Base-by-base conservation (phyloP, 1,139 yeast species). In the Citeromyces hawaiiensis region DNA sequence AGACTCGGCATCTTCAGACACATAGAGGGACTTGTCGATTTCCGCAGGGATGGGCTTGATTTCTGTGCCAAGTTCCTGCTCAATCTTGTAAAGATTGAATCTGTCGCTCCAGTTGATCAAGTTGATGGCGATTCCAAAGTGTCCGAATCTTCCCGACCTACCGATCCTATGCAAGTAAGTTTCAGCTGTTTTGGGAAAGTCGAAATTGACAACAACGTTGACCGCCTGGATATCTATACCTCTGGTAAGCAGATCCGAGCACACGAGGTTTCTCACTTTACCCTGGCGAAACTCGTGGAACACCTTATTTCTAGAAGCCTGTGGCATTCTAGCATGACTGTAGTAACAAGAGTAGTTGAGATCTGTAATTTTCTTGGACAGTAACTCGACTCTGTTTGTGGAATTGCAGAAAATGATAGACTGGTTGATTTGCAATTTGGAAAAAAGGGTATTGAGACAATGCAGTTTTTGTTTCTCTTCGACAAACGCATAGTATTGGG, bases 221-320 rank as follows among this genome's bases (percentile, higher is more conserved):
- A 91, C 99, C 10, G 97, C 97, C 63, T 93, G 98, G 52, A 91
- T 91, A 70, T 91, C 99, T 53, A 91, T 91, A 76, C 98, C 98
- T 72, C 98, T 85, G 32, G 98, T 91, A 51, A 93, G 73, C 49
- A 91, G 71, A 66, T 93, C 98, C 1, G 97, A 85, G 64, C 98
- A 91, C 33, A 91, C 98, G 54, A 91, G 72, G 55, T 93, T 91
- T 66, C 98, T 83, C 55, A 93, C 96, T 59, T 86, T 88, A 40
- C 98, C 98, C 61, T 87, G 95, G 70, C 98, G 83, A 62, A 91
- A 93, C 59, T 91, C 98, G 58, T 91, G 98, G 73, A 91, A 93
- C 10, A 91, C 98, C 60, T 88, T 85, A 66, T 91, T 93, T 72
- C 98, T 83, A 42, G 94, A 95, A 46, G 82, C 82, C 66, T 93